Base-by-base conservation (phyloP, 176 grass and related monocot species). In the Triticum aestivum region DNA sequence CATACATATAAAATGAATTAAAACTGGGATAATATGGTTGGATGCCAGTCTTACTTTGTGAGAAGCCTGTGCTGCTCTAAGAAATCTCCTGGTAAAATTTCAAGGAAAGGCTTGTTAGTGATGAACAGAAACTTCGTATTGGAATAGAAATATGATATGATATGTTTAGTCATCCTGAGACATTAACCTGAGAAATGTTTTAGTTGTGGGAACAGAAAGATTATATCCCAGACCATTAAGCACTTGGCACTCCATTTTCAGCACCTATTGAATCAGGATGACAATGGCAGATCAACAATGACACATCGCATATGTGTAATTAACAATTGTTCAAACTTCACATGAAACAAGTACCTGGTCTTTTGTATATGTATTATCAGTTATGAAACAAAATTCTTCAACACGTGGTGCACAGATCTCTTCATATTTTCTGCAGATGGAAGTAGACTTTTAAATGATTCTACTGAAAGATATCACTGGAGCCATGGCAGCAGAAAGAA, bases 321-420 rank as follows among this genome's bases (percentile, higher is more conserved):
- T 44, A 86, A 8, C 73, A 83, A 64, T 61, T n/a, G 20, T 41
- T 61, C 29, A 72, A 27, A 75, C 3, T 67, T 42, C n/a, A 84
- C 3, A 61, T 8, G 62, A 82, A 84, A 73, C n/a, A 88, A 88
- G 45, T 86, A 99, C 97, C 97, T 96, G 88, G 83, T 82, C 76
- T 59, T 94, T 96, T 44, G 23, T 45, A 59, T 94, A 99, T 39
- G 97, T 89, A 79, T 90, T 90, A 64, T 93, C 94, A 44, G 97
- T 99, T 49, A 99, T 93, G 75, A 86, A 90, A 88, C 94, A 93
- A 81, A 96, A 99, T 77, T 92, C 89, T 88, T 99, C 88, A 27
- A 91, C 89, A 77, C 89, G 89, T 81, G 89, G 92, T 58, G 94
- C 89, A 73, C 80, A 87, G 6, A 89, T 91, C 83, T 99, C 97